Percentiles rank a stretch among this genome's conserved stretches.
phyloP scores from a whole-genome alignment of 352 stramenopile species.

The Globisporangium camurandrum region DNA sequence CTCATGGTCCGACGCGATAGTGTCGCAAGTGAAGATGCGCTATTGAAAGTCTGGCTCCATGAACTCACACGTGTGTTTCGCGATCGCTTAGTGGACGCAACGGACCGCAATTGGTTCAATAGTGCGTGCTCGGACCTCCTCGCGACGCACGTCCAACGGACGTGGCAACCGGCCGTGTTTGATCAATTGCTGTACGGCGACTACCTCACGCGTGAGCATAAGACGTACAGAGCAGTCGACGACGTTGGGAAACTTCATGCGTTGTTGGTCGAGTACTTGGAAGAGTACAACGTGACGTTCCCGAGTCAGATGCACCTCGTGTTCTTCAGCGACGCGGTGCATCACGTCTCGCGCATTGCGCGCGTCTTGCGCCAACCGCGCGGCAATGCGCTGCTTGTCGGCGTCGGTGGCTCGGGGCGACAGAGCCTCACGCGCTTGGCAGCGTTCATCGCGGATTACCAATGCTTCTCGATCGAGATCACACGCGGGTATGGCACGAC shows the following conservation, averaged over 20 bases:
- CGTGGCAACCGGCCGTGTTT: conserved; percentile 56
- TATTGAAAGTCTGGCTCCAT: conserved; percentile 89
- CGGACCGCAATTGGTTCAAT: conserved; percentile 88
- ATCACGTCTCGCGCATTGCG: conserved; percentile 91
- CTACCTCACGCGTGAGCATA: conserved; percentile 79
- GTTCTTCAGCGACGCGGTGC: conserved; percentile 93
- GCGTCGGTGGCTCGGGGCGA: conserved; percentile 86
- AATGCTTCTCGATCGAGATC: conserved; percentile 91
- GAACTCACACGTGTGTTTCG: conserved; percentile 90
- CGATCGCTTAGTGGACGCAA: conserved; percentile 83
- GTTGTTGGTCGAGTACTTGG: conserved; percentile 86
- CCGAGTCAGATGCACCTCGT: conserved; percentile 92
- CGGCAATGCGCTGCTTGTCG: conserved; percentile 89
- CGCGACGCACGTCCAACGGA: conserved; percentile 51
- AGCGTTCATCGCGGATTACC: conserved; percentile 89
- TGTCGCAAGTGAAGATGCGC: conserved; percentile 48
- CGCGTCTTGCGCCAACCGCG: conserved; percentile 88
- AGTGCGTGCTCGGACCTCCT: conserved; percentile 61
- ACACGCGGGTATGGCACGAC: conserved; percentile 85
- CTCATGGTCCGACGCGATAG: conserved; percentile 88
- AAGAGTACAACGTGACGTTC: conserved; percentile 94
- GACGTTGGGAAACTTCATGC: conserved; percentile 61
- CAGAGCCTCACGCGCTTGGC: conserved; percentile 89
- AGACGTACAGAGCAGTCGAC: conserved; percentile 62
- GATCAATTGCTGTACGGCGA: conserved; percentile 88